Evolutionary conservation across 345 rosid species (phyloP), one percentile per base, ranked within the genome.

Genomic region (Linum trigynum): DNA sequence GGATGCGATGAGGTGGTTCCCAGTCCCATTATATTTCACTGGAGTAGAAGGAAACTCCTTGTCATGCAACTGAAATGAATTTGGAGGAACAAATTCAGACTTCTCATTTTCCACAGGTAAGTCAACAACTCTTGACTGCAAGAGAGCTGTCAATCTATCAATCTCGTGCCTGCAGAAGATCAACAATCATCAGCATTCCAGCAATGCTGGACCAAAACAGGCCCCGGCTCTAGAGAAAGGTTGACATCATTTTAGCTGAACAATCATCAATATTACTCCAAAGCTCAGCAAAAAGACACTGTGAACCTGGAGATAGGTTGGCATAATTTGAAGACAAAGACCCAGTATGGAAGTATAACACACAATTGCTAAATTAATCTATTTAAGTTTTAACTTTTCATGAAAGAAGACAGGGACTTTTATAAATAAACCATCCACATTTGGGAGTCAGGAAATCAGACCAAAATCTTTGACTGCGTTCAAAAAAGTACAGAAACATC

Each of bases 141-240:
- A 74, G 55, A 95, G 69, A 40, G 89, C 69, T 17, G 92, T 89
- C 80, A 95, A 68, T 36, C 72, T 88, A 79, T 89, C 90, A 74
- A 89, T 82, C 81, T 95, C 99, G 36, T 91, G 80, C 71, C 99
- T 95, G 91, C 15, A 42, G 63, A 66, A 38, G 69, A 67, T 59
- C 59, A 43, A 36, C 35, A 51, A 59, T 48, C 63, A 67, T 57
- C 23, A 3, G 8, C 1, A 16, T 16, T 48, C 9, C 53, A 23
- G 9, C 11, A 48, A 48, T 12, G 9, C 6, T 43, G 50, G 5
- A 5, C 50, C 9, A 11, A 5, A 43, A 48, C 3, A 48, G 53
- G 14, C 53, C 3, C 53, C 14, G 53, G 0, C 53, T 48, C 14
- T 2, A 48, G 53, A 48, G 15, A 48, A 15, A 15, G 3, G 53